A percentile compares a stretch with the other conserved stretches of the same genome.
These are phyloP conservation scores for Neocatenulostroma microsporum DNA, from an alignment of 2,329 filamentous ascomycete genomes.

Conservation along the genomic window DNA sequence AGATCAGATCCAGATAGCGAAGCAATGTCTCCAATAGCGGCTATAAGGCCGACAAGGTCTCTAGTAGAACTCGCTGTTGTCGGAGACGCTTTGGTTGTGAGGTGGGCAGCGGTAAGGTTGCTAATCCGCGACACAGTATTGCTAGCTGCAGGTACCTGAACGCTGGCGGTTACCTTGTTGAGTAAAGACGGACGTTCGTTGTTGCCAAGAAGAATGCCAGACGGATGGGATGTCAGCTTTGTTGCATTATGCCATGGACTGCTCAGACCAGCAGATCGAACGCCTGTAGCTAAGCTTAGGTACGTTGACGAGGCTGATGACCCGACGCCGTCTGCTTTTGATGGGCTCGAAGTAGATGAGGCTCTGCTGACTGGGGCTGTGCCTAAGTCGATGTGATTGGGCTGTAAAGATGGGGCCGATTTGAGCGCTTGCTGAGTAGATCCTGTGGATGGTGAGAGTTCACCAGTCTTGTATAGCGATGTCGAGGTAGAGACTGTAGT, in stretches of 20 bases:
- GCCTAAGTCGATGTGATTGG: background rate
- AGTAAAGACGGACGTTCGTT: too few relatives aligned
- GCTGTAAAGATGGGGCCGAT: background rate
- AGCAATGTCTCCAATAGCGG: background rate
- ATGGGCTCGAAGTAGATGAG: background rate
- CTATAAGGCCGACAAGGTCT: background rate
- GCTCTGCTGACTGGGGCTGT: conserved; percentile 2
- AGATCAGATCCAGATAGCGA: too few relatives aligned
- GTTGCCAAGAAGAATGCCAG: background rate
- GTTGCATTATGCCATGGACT: conserved; percentile 1
- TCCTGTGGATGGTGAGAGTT: background rate
- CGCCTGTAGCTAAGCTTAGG: conserved; percentile 1
- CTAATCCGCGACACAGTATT: background rate
- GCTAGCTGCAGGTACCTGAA: too few relatives aligned
- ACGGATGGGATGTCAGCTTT: background rate
- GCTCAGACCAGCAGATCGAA: background rate
- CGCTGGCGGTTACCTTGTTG: too few relatives aligned
- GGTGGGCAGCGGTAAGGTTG: background rate
- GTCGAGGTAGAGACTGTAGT: background rate
- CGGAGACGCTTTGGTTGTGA: background rate
- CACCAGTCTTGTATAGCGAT: background rate
- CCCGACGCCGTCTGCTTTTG: background rate
- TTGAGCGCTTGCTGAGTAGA: background rate
- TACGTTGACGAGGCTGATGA: background rate
- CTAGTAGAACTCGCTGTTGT: background rate